Evolutionary conservation across 768 basidiomycete species (phyloP).

Genomic region (Lentinula lateritia): DNA sequence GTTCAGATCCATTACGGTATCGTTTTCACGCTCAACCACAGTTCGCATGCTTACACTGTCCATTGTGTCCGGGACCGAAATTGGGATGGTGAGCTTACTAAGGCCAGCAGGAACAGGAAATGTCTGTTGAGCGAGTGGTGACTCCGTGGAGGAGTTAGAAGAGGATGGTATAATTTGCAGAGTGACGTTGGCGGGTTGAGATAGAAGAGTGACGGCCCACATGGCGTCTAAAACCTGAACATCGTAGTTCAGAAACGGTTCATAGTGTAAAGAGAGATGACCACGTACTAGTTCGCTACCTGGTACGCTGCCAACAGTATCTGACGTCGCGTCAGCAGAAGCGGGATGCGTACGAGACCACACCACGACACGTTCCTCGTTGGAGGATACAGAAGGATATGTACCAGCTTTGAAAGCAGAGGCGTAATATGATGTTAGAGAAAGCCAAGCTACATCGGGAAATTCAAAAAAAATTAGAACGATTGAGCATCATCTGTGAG

Average conservation of each 20-base stretch:
- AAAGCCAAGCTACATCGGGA: constrained; percentile 48
- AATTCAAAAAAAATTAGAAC: not conserved
- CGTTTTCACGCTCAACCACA: not conserved
- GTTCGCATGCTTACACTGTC: constrained; percentile 1
- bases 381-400: constrained; percentile 52
- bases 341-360: constrained; percentile 68
- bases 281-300: constrained; percentile 52
- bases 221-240: constrained; percentile 54
- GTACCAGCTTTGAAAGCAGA: constrained; percentile 66
- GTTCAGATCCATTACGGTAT: not conserved
- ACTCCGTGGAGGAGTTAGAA: constrained; percentile 32
- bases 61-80: constrained; percentile 17
- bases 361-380: constrained; percentile 48
- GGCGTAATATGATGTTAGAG: constrained; percentile 61
- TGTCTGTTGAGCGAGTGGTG: constrained; percentile 34
- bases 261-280: not conserved
- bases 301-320: constrained; percentile 48
- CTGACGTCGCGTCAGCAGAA: constrained; percentile 40
- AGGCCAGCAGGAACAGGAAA: constrained; percentile 52
- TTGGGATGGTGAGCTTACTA: constrained; percentile 55
- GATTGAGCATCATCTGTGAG: not conserved
- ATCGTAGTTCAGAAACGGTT: constrained; percentile 5
- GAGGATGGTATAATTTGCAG: constrained; percentile 10
- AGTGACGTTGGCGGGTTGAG: constrained; percentile 48
- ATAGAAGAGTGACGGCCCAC: constrained; percentile 67